Base-by-base conservation (phyloP, 1,139 yeast genomes). In the Blastobotrys ciferrii region DNA sequence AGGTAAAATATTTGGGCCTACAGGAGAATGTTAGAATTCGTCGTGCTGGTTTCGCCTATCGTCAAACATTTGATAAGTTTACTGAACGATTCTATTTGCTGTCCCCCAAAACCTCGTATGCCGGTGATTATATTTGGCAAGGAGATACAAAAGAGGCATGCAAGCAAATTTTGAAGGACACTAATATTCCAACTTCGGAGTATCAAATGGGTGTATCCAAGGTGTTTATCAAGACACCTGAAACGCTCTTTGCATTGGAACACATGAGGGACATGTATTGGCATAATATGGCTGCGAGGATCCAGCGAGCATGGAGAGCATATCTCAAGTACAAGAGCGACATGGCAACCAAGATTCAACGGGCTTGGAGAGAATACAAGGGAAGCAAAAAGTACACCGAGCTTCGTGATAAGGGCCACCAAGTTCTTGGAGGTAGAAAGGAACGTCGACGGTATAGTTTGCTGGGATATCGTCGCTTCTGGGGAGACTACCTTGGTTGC, bases 31-130 rank as follows among this genome's bases (percentile, higher is more conserved):
- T 94, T 42, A 81, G 98, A 57, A 94, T 94, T 58, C 82, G 98
- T 73, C 85, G 98, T 73, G 98, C 99, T 0, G 99, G 99, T 45
- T 94, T 94, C 69, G 98, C 99, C 1, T 92, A 91, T 63, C 84
- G 99, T 70, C 96, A 95, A 55, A 87, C 97, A 0, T 94, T 91
- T 70, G 98, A 92, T 51, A 89, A 91, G 67, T 94, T 94, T 65
- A 97, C 89, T n/a, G 97, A 94, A 69, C 76, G 98, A 62, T 94
- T 94, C 66, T 92, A 88, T 66, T 71, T 94, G 49, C 74, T 94
- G 47, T 89, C 98, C 0, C 81, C 91, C 2, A 80, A 82, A 57
- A 91, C 98, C 32, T 94, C 97, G 3, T 94, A 94, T 69, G 99
- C 98, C 2, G 98, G 99, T 67, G 98, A 94, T 59, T 94, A 87